Base-by-base conservation (phyloP, 306 rosid genomes). In the Ammopiptanthus mongolicus region DNA sequence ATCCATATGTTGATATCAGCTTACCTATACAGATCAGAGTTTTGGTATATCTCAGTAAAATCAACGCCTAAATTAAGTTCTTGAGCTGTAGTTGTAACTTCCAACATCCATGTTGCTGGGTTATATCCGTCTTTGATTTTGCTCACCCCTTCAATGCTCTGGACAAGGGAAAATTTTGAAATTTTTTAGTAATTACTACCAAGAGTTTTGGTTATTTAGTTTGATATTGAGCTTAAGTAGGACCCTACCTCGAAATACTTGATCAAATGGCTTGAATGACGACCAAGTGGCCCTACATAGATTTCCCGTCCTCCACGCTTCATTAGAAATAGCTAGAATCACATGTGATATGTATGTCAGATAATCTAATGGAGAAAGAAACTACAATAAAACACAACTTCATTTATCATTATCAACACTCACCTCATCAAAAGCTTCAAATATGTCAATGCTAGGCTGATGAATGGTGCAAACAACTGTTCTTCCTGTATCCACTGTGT, bases 101-200 rank as follows among this genome's bases (percentile, higher is more conserved):
- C 97, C 78, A 93, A 60, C 98, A 93, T 93, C 98, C 98, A 89
- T 8, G 98, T 93, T 52, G 98, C 97, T 0, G 96, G 97, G 74
- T 93, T 93, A 77, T 91, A 91, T 48, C 93, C 97, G 7, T 91
- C 91, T 63, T 87, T 87, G 64, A 93, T 93, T 83, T 86, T 88
- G 19, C 85, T 77, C 53, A 87, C 80, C 19, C 96, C 92, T 0
- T 82, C 81, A 53, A 90, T 47, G 67, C 78, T 82, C 96, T 88
- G 52, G 5, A 83, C 8, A 65, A 55, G 0, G 15, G 8, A 69
- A 69, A 21, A 56, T 28, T 15, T 67, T 28, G 25, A 66, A 61
- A 73, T 29, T 75, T 0, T 15, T 48, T 3, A 77, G 68, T 60
- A 44, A 31, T 22, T 41, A 69, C 1, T 50, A 39, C 39, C 5